Percentiles rank a stretch among this genome's conserved stretches.
phyloP scores from a whole-genome alignment of 768 basidiomycete genomes.

The Leccinum arenicola region DNA sequence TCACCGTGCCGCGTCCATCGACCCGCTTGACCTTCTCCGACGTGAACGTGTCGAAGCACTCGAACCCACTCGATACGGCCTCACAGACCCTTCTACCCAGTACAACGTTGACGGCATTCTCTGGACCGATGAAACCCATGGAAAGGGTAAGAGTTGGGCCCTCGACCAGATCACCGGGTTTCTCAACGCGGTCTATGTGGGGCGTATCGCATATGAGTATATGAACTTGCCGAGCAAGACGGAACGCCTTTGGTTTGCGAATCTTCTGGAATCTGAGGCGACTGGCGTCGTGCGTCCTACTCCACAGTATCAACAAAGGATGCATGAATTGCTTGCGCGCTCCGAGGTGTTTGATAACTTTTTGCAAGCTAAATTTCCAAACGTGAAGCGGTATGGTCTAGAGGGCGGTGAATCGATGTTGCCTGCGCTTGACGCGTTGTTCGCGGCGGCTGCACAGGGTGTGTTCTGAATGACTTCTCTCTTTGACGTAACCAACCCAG shows the following conservation, averaged over 20 bases:
- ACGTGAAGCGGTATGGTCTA: constrained; percentile 81
- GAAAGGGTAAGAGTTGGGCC: constrained; percentile 51
- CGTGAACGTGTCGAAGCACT: constrained; percentile 79
- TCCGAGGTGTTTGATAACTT: constrained; percentile 87
- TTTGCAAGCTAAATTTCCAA: constrained; percentile 85
- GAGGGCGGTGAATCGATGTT: constrained; percentile 96
- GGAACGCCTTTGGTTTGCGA: constrained; percentile 87
- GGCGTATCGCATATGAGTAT: constrained; percentile 87
- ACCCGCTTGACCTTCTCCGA: constrained; percentile 84
- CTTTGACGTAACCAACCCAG: not conserved
- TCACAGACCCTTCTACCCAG: constrained; percentile 46
- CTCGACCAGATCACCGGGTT: constrained; percentile 69
- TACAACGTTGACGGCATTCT: constrained; percentile 82
- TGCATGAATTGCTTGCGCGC: constrained; percentile 63
- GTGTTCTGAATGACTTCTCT: not conserved
- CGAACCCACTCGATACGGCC: constrained; percentile 73
- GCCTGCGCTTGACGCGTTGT: constrained; percentile 78
- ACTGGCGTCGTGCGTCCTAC: constrained; percentile 31
- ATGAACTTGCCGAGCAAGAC: constrained; percentile 88
- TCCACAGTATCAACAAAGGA: constrained; percentile 48
- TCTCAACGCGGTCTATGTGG: constrained; percentile 74
- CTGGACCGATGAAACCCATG: constrained; percentile 49
- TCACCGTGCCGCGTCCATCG: constrained; percentile 81
- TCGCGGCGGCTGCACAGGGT: constrained; percentile 64
- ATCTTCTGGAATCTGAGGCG: constrained; percentile 63